Evolutionary conservation across 371 early-diverging fungal genomes (phyloP).

Genomic region (Apophysomyces sp.): DNA sequence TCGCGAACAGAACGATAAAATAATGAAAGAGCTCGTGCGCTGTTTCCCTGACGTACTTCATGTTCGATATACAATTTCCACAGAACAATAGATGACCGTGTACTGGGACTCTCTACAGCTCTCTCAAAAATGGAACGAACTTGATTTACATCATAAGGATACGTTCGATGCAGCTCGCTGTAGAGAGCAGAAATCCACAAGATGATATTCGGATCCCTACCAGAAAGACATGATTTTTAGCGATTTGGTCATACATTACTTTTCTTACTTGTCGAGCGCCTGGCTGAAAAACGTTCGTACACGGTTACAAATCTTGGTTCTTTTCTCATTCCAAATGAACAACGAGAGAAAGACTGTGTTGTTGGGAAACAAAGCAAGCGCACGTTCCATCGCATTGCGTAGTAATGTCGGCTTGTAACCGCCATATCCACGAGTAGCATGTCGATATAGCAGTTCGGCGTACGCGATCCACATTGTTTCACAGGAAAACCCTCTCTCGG

Average conservation of each 20-base stretch:
- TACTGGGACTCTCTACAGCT: slow-evolving; percentile 53
- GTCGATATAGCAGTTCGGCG: slow-evolving; percentile 40
- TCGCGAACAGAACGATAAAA: slow-evolving; percentile 61
- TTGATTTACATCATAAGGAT: slow-evolving; percentile 51
- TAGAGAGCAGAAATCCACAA: slow-evolving; percentile 64
- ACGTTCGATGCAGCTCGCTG: slow-evolving; percentile 60
- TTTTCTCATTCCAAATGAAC: slow-evolving; percentile 68
- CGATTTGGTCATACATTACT: background rate
- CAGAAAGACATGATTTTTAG: background rate
- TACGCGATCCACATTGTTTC: slow-evolving; percentile 48
- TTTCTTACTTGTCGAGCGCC: slow-evolving; percentile 36
- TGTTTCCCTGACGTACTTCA: slow-evolving; percentile 44
- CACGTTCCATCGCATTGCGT: slow-evolving; percentile 46
- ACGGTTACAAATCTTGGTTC: slow-evolving; percentile 65
- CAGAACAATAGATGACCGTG: slow-evolving; percentile 48
- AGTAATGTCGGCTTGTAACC: slow-evolving; percentile 54
- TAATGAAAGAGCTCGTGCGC: slow-evolving; percentile 43
- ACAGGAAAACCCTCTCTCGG: slow-evolving; percentile 40
- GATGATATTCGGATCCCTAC: slow-evolving; percentile 53
- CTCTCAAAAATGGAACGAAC: slow-evolving; percentile 64
- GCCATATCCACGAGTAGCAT: slow-evolving; percentile 29
- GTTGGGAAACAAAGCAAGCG: slow-evolving; percentile 54
- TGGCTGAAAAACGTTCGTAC: slow-evolving; percentile 52
- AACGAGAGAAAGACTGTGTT: slow-evolving; percentile 58
- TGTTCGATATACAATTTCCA: slow-evolving; percentile 66